Percentiles rank a stretch among this genome's conserved stretches.
Evolutionary conservation across 805 yeast genomes (phyloP).

Genomic region (Torulaspora gathmanii): DNA sequence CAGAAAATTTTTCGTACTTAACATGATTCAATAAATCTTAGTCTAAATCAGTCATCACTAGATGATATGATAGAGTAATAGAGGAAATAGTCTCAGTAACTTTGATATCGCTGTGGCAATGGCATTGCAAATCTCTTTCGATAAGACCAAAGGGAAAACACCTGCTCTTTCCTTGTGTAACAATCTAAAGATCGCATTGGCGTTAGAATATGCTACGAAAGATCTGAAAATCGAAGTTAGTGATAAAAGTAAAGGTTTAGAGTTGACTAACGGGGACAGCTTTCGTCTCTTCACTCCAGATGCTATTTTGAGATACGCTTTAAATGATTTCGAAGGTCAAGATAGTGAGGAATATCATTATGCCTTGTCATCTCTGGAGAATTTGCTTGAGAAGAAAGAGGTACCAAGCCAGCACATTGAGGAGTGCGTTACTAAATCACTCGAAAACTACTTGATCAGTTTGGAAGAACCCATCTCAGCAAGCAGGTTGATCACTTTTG

Average conservation of each 20-base stretch:
- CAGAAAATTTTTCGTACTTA: slow-evolving; percentile 3
- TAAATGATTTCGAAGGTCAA: slow-evolving; percentile 43
- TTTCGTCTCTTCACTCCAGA: slow-evolving; percentile 56
- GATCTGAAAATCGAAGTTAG: slow-evolving; percentile 23
- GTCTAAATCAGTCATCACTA: background rate
- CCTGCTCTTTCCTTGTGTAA: slow-evolving; percentile 26
- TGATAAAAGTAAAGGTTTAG: slow-evolving; percentile 25
- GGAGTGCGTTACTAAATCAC: slow-evolving; percentile 39
- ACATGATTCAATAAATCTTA: background rate
- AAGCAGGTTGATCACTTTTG: slow-evolving; percentile 54
- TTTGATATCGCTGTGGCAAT: slow-evolving; percentile 7
- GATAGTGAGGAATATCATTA: slow-evolving; percentile 33
- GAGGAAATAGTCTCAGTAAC: background rate
- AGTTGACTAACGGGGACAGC: slow-evolving; percentile 27
- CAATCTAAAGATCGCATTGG: slow-evolving; percentile 34
- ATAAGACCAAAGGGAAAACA: slow-evolving; percentile 24
- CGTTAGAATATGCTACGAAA: slow-evolving; percentile 26
- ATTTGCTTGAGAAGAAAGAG: slow-evolving; percentile 14
- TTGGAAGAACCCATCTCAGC: slow-evolving; percentile 39
- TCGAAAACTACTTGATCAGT: slow-evolving; percentile 29
- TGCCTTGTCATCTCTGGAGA: slow-evolving; percentile 24
- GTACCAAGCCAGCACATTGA: slow-evolving; percentile 43
- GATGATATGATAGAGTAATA: background rate
- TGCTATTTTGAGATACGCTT: slow-evolving; percentile 62
- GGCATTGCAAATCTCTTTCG: slow-evolving; percentile 30